Evolutionary conservation across 768 basidiomycete genomes (phyloP).

Genomic region (Boletus bicolor): DNA sequence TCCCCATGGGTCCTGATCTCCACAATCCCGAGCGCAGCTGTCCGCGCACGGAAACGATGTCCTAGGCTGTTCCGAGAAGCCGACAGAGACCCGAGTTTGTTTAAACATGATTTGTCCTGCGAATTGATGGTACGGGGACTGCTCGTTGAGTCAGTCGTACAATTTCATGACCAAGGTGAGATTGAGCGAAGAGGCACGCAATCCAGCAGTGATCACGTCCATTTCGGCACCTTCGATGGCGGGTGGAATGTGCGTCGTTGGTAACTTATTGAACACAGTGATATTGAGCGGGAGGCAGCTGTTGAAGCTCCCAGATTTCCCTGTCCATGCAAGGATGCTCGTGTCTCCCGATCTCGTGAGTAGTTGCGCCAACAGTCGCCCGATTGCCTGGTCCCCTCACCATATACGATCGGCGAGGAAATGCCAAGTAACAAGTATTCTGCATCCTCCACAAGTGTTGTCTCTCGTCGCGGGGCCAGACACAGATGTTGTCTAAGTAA

Average conservation of each 20-base stretch:
- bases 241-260: not conserved
- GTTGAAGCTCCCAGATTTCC: not conserved
- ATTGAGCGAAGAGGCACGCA: not conserved
- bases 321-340: not conserved
- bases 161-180: not conserved
- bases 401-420: no score
- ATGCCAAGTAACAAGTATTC: no score
- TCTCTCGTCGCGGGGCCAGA: no score
- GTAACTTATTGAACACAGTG: not conserved
- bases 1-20: not conserved
- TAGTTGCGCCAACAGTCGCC: not conserved
- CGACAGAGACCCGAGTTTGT: no score
- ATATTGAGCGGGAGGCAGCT: constrained; percentile 1
- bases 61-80: no score
- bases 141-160: not conserved
- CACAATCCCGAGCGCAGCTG: not conserved
- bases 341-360: not conserved
- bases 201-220: not conserved
- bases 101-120: not conserved
- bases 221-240: not conserved
- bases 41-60: no score
- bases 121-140: not conserved
- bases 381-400: not conserved
- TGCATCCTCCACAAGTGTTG: no score
- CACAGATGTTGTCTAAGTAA: no score